Evolutionary conservation across 164 flowering plant species (phyloP), one percentile per base, ranked within the genome.

Genomic region (Taxillus chinensis): DNA sequence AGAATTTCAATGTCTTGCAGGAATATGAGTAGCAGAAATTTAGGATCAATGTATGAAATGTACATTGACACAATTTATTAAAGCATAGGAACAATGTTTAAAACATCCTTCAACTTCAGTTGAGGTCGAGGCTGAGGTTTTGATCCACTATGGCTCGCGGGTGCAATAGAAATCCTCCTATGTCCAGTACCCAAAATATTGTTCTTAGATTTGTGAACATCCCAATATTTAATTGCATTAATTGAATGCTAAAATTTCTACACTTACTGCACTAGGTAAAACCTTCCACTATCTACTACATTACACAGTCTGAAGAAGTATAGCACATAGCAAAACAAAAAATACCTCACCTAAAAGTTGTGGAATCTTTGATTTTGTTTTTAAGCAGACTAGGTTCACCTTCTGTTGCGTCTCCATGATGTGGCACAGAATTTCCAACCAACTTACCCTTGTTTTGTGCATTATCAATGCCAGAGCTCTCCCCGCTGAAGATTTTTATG

Each of bases 291-390:
- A 39, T 39, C 11, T 48, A 48, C 4, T 48, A 3, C 12, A 11
- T 3, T 48, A 48, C 13, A 8, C 4, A 2, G 2, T 8, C 3
- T 8, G 10, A 48, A 7, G 13, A 48, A 48, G 51, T 48, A 7
- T 3, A 48, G 12, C 39, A 59, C 27, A 41, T 43, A 41, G 16
- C 51, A 59, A 45, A 59, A 39, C 62, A 16, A 7, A 16, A n/a
- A 1, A 43, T 59, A 39, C 40, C 66, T 49, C 38, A 75, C 77
- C 71, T 41, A 15, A 56, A 50, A 53, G 57, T 37, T 61, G 55
- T 41, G 5, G 17, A 59, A 45, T 43, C 62, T 48, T 66, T 64
- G 17, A 51, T 53, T 9, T 55, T 64, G 45, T 64, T 61, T 50
- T 43, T 64, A 9, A 4, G 55, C 55, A 15, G 17, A 52, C 6